Conservation (phyloP, 2,329 filamentous ascomycete species). For the Monascus ruber region DNA sequence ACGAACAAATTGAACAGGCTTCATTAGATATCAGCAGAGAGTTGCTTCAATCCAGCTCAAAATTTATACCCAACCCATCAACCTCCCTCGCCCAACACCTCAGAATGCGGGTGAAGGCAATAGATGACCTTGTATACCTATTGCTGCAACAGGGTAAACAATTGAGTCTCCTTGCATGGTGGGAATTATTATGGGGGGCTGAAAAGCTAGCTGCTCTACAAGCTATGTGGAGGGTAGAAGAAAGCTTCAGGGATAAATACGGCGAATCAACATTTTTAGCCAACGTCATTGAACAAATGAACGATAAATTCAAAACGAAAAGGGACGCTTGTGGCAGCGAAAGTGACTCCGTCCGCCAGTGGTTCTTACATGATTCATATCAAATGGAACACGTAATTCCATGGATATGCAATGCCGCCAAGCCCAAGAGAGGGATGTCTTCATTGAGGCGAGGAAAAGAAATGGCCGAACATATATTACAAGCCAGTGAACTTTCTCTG, state of each 20-base stretch:
- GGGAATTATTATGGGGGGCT: conserved; percentile 49
- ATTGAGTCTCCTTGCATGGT: conserved; percentile 43
- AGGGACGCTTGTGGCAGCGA: conserved; percentile 55
- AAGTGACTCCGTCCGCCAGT: conserved; percentile 69
- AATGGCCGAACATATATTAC: conserved; percentile 40
- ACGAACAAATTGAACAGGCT: conserved; percentile 62
- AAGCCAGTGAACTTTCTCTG: conserved; percentile 66
- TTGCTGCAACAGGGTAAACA: conserved; percentile 52
- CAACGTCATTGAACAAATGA: conserved; percentile 64
- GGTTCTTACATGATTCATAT: conserved; percentile 68
- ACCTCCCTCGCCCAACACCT: conserved; percentile 75
- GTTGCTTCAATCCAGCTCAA: conserved; percentile 65
- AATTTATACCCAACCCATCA: conserved; percentile 60
- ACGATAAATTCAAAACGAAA: conserved; percentile 62
- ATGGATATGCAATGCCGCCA: conserved; percentile 68
- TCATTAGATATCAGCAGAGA: conserved; percentile 69
- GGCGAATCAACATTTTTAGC: conserved; percentile 60
- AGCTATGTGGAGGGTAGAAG: conserved; percentile 70
- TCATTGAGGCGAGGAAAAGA: conserved; percentile 38
- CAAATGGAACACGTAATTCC: conserved; percentile 64
- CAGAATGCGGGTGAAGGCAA: conserved; percentile 56
- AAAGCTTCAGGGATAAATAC: conserved; percentile 50
- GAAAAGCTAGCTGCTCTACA: conserved; percentile 78
- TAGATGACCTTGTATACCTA: conserved; percentile 64
- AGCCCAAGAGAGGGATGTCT: conserved; percentile 54